Evolutionary conservation across 106 monocot species (phyloP), one percentile per base, ranked within the genome.

Genomic region (Amphibolis antarctica): DNA sequence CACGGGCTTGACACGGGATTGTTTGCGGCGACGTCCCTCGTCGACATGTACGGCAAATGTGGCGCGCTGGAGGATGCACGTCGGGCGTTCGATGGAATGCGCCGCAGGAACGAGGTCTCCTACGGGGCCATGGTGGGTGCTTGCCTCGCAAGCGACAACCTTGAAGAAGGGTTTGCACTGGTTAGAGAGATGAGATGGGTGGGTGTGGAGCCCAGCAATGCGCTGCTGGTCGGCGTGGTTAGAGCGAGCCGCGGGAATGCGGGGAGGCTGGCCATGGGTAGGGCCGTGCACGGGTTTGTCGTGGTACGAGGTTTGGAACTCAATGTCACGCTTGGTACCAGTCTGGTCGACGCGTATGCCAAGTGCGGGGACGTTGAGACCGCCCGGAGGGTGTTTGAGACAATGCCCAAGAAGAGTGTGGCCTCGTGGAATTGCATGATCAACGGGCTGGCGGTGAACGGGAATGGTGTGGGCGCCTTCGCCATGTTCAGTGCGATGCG

Each of bases 341-440:
- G 26, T 1, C 59, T 69, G 7, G 56, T 69, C 18, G 44, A 57
- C 9, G 59, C 59, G 69, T 69, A 69, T 48, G 58, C 59, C 5
- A 69, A 59, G 47, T 69, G 69, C 22, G 69, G 59, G 12, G 26
- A 10, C 11, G 59, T 59, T 5, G 28, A 28, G 20, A 44, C 17
- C 7, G 44, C 69, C 21, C 67, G 73, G 21, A 54, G 65, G 4
- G 75, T 82, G 12, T 92, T 92, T 53, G 64, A 74, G 28, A 36
- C 50, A 46, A 92, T 92, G 92, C 86, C 77, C 10, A 72, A 79
- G 73, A 22, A 77, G 17, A 86, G 84, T 28, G 63, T 62, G 30
- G 80, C 86, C 5, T 82, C 92, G 24, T 92, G 86, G 86, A 92
- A 92, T 74, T 76, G 86, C 31, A 87, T 92, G 75, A 80, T 92